Base-by-base conservation (phyloP, 2,329 filamentous ascomycete genomes). In the Grosmannia clavigera region DNA sequence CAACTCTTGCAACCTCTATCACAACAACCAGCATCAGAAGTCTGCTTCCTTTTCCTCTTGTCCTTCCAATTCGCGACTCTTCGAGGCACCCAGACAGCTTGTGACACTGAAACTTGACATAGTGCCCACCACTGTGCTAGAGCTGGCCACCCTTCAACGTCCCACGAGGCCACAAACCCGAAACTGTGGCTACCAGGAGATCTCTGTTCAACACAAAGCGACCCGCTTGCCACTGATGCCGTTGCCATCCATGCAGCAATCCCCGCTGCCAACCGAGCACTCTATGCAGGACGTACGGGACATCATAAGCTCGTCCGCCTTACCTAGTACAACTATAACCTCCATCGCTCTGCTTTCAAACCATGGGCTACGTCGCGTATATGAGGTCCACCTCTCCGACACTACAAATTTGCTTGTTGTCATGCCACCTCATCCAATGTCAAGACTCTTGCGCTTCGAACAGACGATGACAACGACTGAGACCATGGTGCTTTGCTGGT, bases 371-470 rank as follows among this genome's bases (percentile, higher is more conserved):
- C 73, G 77, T 60, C 71, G 73, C 59, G 68, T 73, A 57, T 80
- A 76, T 67, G 70, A 71, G 63, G 70, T 79, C 58, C 70, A 68
- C 40, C 67, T 76, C 52, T 74, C 73, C n/a, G 72, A 77, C 58
- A 72, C 71, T 9, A 71, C 71, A 19, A 68, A 65, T 11, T 65
- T 81, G 29, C 62, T 75, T 33, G 70, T 81, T 50, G 72, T 74
- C 43, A 65, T 79, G 4, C 68, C 76, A n/a, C 76, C 76, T 7
- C 68, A 71, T 43, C 64, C 71, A n/a, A 70, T 73, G 61, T 67
- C 74, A 57, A 73, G 74, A 59, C 69, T 79, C 33, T 69, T 82
- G 38, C 74, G 79, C 35, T 76, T 70, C 56, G 79, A 82, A 65
- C 73, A 73, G 55, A 72, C 68, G 43, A 71, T 75, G 51, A 69